Percentiles rank a stretch among this genome's conserved stretches.
Evolutionary conservation across 2,329 filamentous ascomycete species (phyloP).

Genomic region (Elsinoe perseae): DNA sequence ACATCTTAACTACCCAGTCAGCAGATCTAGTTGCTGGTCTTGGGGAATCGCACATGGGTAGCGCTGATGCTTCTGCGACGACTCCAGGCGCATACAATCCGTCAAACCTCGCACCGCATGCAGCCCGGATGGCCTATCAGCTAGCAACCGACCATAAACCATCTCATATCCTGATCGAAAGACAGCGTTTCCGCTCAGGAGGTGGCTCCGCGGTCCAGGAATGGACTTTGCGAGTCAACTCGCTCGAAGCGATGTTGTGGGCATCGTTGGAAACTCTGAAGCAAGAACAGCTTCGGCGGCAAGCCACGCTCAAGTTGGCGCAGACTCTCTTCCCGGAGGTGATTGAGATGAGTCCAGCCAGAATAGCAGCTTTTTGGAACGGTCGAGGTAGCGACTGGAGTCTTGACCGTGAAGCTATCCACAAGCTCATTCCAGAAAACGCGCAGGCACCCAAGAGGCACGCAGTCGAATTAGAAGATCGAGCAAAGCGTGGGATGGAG

Average conservation of each 20-base stretch:
- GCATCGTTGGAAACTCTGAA: conserved; percentile 55
- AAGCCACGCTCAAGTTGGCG: neutral
- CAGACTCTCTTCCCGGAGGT: conserved; percentile 1
- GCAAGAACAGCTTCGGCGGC: conserved; percentile 29
- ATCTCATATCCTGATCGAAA: conserved; percentile 59
- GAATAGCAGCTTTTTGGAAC: conserved; percentile 51
- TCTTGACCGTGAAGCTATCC: conserved; percentile 18
- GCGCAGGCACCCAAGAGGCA: conserved; percentile 14
- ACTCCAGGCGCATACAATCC: conserved; percentile 35
- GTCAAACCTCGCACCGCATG: conserved; percentile 22
- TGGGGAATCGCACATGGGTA: conserved; percentile 36
- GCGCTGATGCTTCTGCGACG: neutral
- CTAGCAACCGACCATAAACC: conserved; percentile 46
- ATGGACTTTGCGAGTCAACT: conserved; percentile 77
- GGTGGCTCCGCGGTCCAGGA: conserved; percentile 60
- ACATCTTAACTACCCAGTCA: conserved; percentile 16
- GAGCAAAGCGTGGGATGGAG: conserved; percentile 31
- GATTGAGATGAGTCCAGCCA: conserved; percentile 40
- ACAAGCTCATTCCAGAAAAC: neutral
- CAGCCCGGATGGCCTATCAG: conserved; percentile 51
- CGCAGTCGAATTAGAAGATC: conserved; percentile 18
- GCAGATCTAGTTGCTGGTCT: neutral
- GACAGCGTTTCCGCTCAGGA: conserved; percentile 57
- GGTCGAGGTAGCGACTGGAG: conserved; percentile 24
- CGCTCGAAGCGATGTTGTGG: conserved; percentile 74